Evolutionary conservation across 2,329 filamentous ascomycete genomes (phyloP), one percentile per base, ranked within the genome.

Genomic region (Botrytis fabae): DNA sequence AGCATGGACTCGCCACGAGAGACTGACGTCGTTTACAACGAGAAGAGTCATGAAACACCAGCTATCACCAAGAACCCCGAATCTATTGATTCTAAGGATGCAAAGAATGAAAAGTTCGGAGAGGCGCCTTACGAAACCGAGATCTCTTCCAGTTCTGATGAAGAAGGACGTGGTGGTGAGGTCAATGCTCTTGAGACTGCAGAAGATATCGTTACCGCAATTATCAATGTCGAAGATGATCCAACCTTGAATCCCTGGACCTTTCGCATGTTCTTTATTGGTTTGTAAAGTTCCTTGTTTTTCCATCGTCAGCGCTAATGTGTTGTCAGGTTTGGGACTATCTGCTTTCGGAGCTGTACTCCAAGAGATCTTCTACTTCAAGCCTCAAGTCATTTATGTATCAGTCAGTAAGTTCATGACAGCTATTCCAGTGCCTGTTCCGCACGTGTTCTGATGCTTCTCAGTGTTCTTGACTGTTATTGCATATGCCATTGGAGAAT

Each of bases 361-460:
- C 9, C 80, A 81, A 54, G 82, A 82, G 48, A 85, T 86, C 72
- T 86, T 82, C 76, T 82, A 83, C 69, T 86, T 86, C 80, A 85
- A 85, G 76, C 84, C 85, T 2, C 85, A 85, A 76, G 80, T 80
- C 7, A 82, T 86, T 65, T 81, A 76, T 40, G 82, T 86, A 16
- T 84, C 83, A 2, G 78, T 81, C 25, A 83, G 71, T 73, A 63
- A 69, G 71, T 73, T 64, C 12, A 54, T 44, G n/a, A 38, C 20
- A 46, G 14, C 28, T 12, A 35, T 14, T 40, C 40, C 8, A 10
- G 6, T 8, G 9, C 57, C 38, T 38, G 40, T 22, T 51, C 12
- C n/a, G 38, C 28, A 8, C 35, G 6, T 65, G n/a, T 22, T 14
- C 42, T 70, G 22, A 73, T 44, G 1, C 9, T 57, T 42, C 2